Base-by-base conservation (phyloP, 495 filamentous ascomycete genomes). In the Haplographium delicatum region DNA sequence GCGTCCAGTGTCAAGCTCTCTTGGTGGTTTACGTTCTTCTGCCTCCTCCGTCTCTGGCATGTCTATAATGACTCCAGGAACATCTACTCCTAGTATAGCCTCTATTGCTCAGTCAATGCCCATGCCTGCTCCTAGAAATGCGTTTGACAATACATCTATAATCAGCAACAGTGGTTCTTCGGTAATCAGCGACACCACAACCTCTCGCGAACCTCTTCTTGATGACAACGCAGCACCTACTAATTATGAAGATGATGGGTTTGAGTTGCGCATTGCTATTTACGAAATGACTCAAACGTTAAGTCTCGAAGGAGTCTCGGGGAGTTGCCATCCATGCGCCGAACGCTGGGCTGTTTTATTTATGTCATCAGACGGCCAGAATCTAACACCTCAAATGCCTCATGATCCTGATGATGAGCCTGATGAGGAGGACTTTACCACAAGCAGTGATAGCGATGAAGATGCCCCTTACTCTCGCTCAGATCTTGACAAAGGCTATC, bases 401-500 rank as follows among this genome's bases (percentile, higher is more conserved):
- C 83, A 83, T 51, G 84, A 86, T 58, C 74, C 74, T 1, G 82
- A 84, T 48, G 82, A 86, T 30, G 79, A 81, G 10, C 66, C 73
- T 8, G 82, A 84, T 5, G 71, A 81, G 42, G 81, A 84, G 39
- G 75, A 78, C n/a, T 78, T 74, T 47, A 80, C 81, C 5, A 76
- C 74, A 0, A 68, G 76, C 33, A 83, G 75, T 60, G 84, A 85
- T 46, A 81, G 74, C 25, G 80, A 82, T 33, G 84, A 89, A 56
- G 86, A 88, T 9, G 72, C 73, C 9, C 75, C 74, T 4, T 75
- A 76, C 23, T 81, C 81, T 10, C 73, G 76, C 7, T 73, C 87
- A 9, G 86, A 88, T 23, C 68, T 88, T 5, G 84, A 88, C 60
- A 86, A 85, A 54, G 86, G 89, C 56, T 87, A 93, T 56, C 86